Evolutionary conservation across 805 yeast species (phyloP).

Genomic region (Saccharomycopsis olivae): DNA sequence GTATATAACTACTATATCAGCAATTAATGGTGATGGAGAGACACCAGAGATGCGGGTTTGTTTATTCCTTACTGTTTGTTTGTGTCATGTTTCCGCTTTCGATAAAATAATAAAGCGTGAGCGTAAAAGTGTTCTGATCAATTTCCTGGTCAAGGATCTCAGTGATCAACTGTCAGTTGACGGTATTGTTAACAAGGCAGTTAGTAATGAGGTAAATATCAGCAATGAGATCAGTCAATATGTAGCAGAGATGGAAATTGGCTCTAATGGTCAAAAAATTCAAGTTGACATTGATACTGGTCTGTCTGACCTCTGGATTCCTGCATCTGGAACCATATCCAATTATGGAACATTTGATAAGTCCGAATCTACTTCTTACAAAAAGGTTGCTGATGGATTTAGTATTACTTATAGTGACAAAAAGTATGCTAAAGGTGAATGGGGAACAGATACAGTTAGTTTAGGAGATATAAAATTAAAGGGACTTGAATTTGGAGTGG

Average conservation of each 20-base stretch:
- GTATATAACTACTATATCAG: no score
- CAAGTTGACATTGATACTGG: constrained; percentile 40
- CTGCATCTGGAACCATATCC: constrained; percentile 20
- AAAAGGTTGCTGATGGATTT: constrained; percentile 26
- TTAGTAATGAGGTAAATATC: no score
- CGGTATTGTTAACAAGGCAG: no score
- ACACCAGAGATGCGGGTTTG: no score
- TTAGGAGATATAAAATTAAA: constrained; percentile 17
- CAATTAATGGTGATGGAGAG: no score
- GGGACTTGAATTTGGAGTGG: constrained; percentile 15
- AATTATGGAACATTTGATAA: constrained; percentile 20
- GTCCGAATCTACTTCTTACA: constrained; percentile 19
- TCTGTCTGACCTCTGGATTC: constrained; percentile 40
- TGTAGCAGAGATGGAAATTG: constrained; percentile 19
- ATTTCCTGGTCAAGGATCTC: no score
- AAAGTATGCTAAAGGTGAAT: constrained; percentile 38
- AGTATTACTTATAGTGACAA: constrained; percentile 37
- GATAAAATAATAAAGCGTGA: no score
- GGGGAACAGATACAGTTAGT: constrained; percentile 21
- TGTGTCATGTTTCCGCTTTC: no score
- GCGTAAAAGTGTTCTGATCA: no score
- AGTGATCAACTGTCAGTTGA: no score
- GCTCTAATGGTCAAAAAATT: constrained; percentile 34
- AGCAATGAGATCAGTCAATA: neutral
- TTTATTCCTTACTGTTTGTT: no score